Percentiles rank a stretch among this genome's conserved stretches.
These are phyloP conservation scores for Fusarium tanahbumbuense DNA, from an alignment of 2,329 filamentous ascomycete species.

Conservation along the genomic window DNA sequence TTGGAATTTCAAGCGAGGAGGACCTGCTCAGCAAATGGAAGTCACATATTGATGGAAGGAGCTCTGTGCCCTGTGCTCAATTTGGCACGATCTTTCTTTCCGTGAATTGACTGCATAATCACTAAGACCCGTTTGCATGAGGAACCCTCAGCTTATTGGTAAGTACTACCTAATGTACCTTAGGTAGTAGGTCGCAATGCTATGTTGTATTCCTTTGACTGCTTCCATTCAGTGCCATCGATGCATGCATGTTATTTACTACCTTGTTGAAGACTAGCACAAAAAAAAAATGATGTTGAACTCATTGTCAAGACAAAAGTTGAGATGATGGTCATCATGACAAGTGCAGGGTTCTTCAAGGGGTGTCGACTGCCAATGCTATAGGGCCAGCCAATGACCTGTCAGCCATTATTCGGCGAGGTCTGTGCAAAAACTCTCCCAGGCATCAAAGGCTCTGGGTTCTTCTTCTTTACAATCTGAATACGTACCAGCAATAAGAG, in stretches of 20 bases:
- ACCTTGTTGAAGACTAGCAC: not conserved
- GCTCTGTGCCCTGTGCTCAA: not conserved
- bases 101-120: not conserved
- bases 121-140: not conserved
- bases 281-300: not conserved
- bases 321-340: constrained; percentile 24
- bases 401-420: not conserved
- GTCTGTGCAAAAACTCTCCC: constrained; percentile 2
- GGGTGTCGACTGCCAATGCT: constrained; percentile 32
- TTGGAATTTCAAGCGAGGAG: not conserved
- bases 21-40: not conserved
- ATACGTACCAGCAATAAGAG: not conserved
- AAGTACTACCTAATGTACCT: not conserved
- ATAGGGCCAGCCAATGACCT: constrained; percentile 37
- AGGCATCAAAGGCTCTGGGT: not conserved
- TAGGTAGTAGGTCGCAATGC: not conserved
- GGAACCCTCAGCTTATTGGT: not conserved
- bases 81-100: not conserved
- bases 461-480: not conserved
- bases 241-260: not conserved
- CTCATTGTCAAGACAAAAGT: not conserved
- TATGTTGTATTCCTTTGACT: not conserved
- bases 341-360: constrained; percentile 26
- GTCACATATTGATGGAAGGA: not conserved
- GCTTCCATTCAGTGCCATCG: not conserved